Evolutionary conservation across 2,329 filamentous ascomycete genomes (phyloP).

Genomic region (Ceratocystiopsis sp.): DNA sequence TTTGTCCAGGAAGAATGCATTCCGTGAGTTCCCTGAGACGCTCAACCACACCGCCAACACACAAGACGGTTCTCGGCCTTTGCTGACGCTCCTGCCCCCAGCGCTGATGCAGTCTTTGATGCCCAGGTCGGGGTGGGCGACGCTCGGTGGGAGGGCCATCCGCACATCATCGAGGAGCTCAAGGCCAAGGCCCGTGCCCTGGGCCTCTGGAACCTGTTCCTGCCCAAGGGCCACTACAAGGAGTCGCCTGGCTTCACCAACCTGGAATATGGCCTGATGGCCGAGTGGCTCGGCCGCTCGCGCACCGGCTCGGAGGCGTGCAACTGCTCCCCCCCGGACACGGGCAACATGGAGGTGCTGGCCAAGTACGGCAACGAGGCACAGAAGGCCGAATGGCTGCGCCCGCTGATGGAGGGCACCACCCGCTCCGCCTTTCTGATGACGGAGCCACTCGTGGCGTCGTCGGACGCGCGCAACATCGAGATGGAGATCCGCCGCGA

Average conservation of each 20-base stretch:
- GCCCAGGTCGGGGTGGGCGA: conserved; percentile 66
- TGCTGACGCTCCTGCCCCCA: conserved; percentile 14
- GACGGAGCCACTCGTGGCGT: conserved; percentile 81
- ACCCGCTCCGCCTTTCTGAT: conserved; percentile 85
- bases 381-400: conserved; percentile 73
- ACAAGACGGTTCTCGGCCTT: too few species aligned
- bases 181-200: conserved; percentile 69
- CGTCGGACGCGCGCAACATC: conserved; percentile 86
- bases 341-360: conserved; percentile 89
- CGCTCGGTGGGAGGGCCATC: conserved; percentile 64
- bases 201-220: conserved; percentile 96
- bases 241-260: conserved; percentile 91
- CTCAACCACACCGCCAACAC: too few species aligned
- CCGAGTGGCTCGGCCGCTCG: conserved; percentile 83
- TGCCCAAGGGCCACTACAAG: conserved; percentile 87
- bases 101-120: conserved; percentile 61
- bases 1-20: conserved; percentile 96
- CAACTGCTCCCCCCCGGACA: conserved; percentile 83
- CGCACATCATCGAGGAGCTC: conserved; percentile 69
- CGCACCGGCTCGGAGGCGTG: conserved; percentile 67
- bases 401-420: conserved; percentile 63
- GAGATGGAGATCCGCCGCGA: conserved; percentile 67
- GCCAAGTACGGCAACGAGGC: conserved; percentile 79
- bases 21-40: conserved; percentile 32
- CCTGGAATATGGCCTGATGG: conserved; percentile 95